Conservation (phyloP, 805 yeast species). For the Zygosaccharomyces bisporus region DNA sequence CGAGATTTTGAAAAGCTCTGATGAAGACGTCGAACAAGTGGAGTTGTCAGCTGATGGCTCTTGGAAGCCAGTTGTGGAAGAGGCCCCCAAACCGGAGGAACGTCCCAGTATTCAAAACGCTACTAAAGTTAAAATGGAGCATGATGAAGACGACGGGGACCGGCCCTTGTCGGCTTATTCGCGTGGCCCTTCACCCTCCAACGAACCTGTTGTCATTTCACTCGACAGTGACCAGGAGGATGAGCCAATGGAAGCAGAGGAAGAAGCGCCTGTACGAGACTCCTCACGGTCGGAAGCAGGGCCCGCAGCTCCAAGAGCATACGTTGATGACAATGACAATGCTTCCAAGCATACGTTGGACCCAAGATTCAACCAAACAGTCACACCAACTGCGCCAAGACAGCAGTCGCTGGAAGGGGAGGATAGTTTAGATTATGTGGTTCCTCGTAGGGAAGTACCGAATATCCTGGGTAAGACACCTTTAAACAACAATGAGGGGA, state of each 20-base stretch:
- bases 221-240: constrained; percentile 50
- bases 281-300: neutral
- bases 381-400: constrained; percentile 11
- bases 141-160: constrained; percentile 26
- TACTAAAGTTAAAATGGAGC: constrained; percentile 16
- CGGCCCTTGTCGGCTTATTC: constrained; percentile 9
- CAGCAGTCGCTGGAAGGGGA: constrained; percentile 6
- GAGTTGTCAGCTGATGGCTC: constrained; percentile 66
- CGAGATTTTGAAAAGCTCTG: constrained; percentile 54
- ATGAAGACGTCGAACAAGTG: constrained; percentile 58
- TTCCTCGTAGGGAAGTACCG: constrained; percentile 18
- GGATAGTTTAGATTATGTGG: constrained; percentile 16
- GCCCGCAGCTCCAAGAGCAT: neutral
- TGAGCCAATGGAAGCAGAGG: constrained; percentile 12
- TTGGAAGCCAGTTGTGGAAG: constrained; percentile 50
- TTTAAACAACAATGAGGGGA: constrained; percentile 12
- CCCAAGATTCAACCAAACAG: constrained; percentile 17
- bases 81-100: constrained; percentile 12
- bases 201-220: constrained; percentile 43
- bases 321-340: constrained; percentile 9
- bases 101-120: constrained; percentile 8
- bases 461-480: constrained; percentile 25
- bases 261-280: neutral
- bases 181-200: constrained; percentile 9
- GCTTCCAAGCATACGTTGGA: constrained; percentile 18